Evolutionary conservation across 2,329 filamentous ascomycete genomes (phyloP).

Genomic region (Thermothelomyces thermophilus): DNA sequence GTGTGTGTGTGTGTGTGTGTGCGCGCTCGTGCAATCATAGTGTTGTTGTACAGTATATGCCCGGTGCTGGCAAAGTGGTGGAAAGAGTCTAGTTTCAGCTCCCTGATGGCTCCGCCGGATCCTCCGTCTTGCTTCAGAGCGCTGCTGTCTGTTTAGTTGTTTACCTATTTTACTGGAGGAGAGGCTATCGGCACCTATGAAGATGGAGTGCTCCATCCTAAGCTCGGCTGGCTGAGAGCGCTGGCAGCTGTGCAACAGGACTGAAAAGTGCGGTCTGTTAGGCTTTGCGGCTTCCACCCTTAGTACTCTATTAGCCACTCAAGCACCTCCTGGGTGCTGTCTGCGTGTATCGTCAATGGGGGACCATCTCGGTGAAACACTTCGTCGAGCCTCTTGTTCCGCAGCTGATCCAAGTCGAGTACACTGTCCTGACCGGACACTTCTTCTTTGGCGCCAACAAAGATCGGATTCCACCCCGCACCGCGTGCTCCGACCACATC

Average conservation of each 20-base stretch:
- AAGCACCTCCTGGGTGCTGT: background rate
- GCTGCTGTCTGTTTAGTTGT: too few species aligned
- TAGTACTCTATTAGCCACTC: slow-evolving; percentile 3
- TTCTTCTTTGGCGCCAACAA: background rate
- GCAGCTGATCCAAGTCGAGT: background rate
- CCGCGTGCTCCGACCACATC: slow-evolving; percentile 11
- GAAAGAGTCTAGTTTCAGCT: too few species aligned
- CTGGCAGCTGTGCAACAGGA: background rate
- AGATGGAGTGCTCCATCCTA: too few species aligned
- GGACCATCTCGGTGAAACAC: background rate
- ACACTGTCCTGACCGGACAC: background rate
- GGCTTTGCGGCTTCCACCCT: background rate
- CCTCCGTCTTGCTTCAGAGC: too few species aligned
- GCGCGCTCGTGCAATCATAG: too few species aligned
- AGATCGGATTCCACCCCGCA: slow-evolving; percentile 17
- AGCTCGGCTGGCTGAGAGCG: too few species aligned
- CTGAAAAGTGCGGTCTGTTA: background rate
- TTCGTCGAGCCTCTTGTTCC: background rate
- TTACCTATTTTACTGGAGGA: too few species aligned
- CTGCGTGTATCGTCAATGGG: background rate
- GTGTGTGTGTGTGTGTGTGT: too few species aligned
- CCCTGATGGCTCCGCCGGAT: too few species aligned
- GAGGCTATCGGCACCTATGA: too few species aligned
- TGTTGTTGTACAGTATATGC: too few species aligned
- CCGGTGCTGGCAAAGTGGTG: too few species aligned